Evolutionary conservation across 371 early-diverging fungal species (phyloP).

Genomic region (Apophysomyces sp.): DNA sequence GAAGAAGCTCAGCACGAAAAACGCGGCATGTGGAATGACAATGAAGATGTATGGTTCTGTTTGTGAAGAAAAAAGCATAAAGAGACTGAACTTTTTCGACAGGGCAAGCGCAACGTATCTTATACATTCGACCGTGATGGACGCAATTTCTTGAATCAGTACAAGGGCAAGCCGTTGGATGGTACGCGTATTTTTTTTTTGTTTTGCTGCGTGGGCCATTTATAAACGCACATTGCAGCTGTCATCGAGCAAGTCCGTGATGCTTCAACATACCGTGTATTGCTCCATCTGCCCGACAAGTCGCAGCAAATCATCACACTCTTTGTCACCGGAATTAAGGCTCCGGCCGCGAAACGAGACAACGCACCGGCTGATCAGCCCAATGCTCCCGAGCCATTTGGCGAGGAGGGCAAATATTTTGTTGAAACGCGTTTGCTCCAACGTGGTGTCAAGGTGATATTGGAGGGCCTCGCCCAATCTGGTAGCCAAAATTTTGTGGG

Average conservation of each 20-base stretch:
- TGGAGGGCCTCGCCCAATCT: constrained; percentile 70
- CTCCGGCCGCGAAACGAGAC: constrained; percentile 80
- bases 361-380: constrained; percentile 42
- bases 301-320: constrained; percentile 74
- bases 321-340: constrained; percentile 85
- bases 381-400: constrained; percentile 84
- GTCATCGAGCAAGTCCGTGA: constrained; percentile 94
- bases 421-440: constrained; percentile 90
- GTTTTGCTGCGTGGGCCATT: too few species aligned
- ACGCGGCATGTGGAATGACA: constrained; percentile 79
- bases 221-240: too few species aligned
- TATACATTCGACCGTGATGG: constrained; percentile 69
- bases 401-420: constrained; percentile 92
- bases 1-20: constrained; percentile 67
- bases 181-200: constrained; percentile 51
- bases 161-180: constrained; percentile 79
- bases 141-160: constrained; percentile 71
- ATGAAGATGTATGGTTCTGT: constrained; percentile 40
- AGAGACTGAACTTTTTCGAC: not conserved
- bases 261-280: constrained; percentile 84
- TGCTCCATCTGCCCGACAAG: constrained; percentile 62
- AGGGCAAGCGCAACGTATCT: constrained; percentile 58
- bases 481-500: constrained; percentile 74
- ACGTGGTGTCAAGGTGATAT: constrained; percentile 82
- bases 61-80: not conserved